Conservation (phyloP, 805 yeast species). For the Saturnispora diversa region DNA sequence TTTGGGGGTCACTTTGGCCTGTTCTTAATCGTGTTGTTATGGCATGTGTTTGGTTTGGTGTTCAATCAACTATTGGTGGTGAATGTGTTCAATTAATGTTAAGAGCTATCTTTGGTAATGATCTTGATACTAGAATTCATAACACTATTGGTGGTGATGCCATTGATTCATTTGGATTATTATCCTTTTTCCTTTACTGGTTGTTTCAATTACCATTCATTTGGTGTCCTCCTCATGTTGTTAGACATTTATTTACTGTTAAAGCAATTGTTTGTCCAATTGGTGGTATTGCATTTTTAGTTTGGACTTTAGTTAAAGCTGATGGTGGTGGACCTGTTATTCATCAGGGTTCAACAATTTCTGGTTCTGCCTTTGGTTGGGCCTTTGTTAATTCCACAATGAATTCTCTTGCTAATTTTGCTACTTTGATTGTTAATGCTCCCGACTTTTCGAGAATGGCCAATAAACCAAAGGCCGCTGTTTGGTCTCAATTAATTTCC, state of each 20-base stretch:
- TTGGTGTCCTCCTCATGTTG: slow-evolving; percentile 72
- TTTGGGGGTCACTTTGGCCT: slow-evolving; percentile 84
- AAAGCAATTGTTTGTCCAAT: slow-evolving; percentile 74
- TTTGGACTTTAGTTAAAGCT: slow-evolving; percentile 79
- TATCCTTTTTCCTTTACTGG: slow-evolving; percentile 80
- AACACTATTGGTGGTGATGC: slow-evolving; percentile 42
- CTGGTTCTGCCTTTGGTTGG: slow-evolving; percentile 68
- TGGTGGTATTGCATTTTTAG: slow-evolving; percentile 74
- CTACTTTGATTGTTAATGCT: slow-evolving; percentile 80
- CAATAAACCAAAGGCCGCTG: slow-evolving; percentile 41
- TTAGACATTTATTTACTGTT: slow-evolving; percentile 76
- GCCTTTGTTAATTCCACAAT: slow-evolving; percentile 69
- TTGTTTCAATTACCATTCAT: slow-evolving; percentile 69
- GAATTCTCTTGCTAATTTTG: slow-evolving; percentile 80
- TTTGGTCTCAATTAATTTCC: slow-evolving; percentile 53
- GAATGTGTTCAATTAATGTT: slow-evolving; percentile 75
- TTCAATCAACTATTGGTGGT: slow-evolving; percentile 80
- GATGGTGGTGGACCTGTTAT: slow-evolving; percentile 72
- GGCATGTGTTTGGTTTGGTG: slow-evolving; percentile 75
- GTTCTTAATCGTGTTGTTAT: slow-evolving; percentile 80
- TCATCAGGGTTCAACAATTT: slow-evolving; percentile 42
- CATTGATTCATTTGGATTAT: slow-evolving; percentile 63
- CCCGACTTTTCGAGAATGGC: slow-evolving; percentile 89
- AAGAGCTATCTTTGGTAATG: slow-evolving; percentile 62
- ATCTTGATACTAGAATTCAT: slow-evolving; percentile 54